phyloP scores from a whole-genome alignment of 2,329 filamentous ascomycete genomes.

The Cordyceps farinosa region DNA sequence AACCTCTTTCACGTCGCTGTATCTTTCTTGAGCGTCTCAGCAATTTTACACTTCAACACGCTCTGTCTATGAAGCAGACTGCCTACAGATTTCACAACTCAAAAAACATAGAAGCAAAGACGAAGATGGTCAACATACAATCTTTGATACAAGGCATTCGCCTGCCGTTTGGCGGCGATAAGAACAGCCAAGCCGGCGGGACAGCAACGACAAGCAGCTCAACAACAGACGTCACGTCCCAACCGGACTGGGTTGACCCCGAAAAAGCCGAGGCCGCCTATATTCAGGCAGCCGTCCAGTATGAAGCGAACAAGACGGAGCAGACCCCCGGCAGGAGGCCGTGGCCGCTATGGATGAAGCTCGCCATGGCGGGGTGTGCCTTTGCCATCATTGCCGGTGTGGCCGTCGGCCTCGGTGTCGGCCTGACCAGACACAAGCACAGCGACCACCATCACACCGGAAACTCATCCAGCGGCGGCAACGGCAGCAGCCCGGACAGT shows the following conservation, averaged over 20 bases:
- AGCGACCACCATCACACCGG: background rate
- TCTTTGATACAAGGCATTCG: background rate
- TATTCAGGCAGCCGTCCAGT: background rate
- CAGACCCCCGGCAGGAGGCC: background rate
- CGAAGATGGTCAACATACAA: background rate
- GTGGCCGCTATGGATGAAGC: constrained; percentile 3
- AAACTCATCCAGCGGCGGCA: background rate
- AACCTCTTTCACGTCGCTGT: background rate
- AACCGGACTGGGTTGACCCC: background rate
- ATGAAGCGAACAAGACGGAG: background rate
- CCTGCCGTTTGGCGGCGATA: background rate
- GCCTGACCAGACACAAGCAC: background rate
- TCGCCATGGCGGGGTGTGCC: background rate
- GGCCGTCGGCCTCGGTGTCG: constrained; percentile 6
- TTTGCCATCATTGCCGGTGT: background rate
- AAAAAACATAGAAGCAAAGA: background rate
- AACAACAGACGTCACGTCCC: background rate
- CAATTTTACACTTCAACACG: background rate
- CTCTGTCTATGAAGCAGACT: too few species aligned
- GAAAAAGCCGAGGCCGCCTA: background rate
- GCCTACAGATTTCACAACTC: background rate
- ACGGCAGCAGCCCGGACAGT: background rate
- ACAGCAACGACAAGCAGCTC: background rate
- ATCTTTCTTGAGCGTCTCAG: too few species aligned
- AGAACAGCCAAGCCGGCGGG: background rate